Percentiles rank a stretch among this genome's conserved stretches.
phyloP scores from a whole-genome alignment of 352 stramenopile species.

The Pythium myriotylum region DNA sequence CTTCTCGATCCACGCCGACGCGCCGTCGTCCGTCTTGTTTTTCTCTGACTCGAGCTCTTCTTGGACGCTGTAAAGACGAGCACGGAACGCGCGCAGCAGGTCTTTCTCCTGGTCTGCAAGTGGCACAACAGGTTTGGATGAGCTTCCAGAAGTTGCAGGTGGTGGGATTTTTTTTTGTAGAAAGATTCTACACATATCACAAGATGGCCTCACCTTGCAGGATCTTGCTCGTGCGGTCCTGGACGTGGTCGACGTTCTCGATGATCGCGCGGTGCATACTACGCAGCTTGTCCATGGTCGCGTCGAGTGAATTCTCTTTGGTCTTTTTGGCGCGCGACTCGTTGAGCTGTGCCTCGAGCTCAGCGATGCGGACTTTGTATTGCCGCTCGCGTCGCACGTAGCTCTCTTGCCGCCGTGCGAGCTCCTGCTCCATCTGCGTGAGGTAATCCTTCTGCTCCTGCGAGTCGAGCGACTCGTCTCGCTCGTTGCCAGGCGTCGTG shows the following conservation, averaged over 20 bases:
- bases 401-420: constrained; percentile 71
- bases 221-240: constrained; percentile 90
- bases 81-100: constrained; percentile 87
- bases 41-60: constrained; percentile 93
- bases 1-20: constrained; percentile 91
- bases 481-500: constrained; percentile 28
- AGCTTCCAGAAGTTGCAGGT: neutral
- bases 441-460: constrained; percentile 52
- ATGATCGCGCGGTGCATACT: constrained; percentile 87
- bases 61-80: constrained; percentile 92
- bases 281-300: constrained; percentile 80
- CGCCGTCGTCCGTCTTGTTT: constrained; percentile 89
- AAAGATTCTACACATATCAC: too few species aligned
- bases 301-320: constrained; percentile 68
- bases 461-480: constrained; percentile 32
- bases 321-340: constrained; percentile 75
- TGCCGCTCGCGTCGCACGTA: constrained; percentile 88
- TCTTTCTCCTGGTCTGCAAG: constrained; percentile 87
- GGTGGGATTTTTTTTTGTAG: too few species aligned
- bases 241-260: constrained; percentile 89
- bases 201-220: constrained; percentile 46
- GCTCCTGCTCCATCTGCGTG: constrained; percentile 60
- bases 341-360: constrained; percentile 71
- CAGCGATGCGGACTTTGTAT: constrained; percentile 86
- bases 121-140: too few species aligned